Percentiles rank a stretch among this genome's conserved stretches.
Conservation (phyloP, 2,329 filamentous ascomycete genomes). For the Ophiosphaerella herpotricha region DNA sequence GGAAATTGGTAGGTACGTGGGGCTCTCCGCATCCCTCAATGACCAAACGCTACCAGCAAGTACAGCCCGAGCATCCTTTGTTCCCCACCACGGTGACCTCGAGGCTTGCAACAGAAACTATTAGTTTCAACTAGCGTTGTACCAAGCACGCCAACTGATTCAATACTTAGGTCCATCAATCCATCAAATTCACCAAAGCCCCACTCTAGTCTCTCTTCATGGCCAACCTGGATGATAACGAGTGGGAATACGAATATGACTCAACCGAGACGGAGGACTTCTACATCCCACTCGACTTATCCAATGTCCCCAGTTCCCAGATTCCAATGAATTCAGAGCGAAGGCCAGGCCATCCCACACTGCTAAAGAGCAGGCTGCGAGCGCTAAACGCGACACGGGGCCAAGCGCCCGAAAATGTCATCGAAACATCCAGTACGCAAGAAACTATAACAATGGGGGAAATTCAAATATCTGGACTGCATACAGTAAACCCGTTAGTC, state of each 20-base stretch:
- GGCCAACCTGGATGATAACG: slow-evolving; percentile 40
- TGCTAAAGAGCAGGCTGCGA: slow-evolving; percentile 36
- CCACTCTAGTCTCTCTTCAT: slow-evolving; percentile 12
- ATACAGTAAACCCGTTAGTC: slow-evolving; percentile 75
- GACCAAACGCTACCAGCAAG: no score
- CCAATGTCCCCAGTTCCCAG: slow-evolving; percentile 40
- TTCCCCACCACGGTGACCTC: no score
- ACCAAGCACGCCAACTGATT: no score
- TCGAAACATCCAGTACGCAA: slow-evolving; percentile 14
- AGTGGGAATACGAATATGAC: slow-evolving; percentile 68
- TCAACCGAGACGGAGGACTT: slow-evolving; percentile 60
- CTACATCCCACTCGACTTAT: slow-evolving; percentile 65
- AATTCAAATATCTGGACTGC: slow-evolving; percentile 83
- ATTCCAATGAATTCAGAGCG: slow-evolving; percentile 20
- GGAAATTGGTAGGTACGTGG: no score
- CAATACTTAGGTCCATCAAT: no score
- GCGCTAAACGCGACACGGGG: slow-evolving; percentile 31
- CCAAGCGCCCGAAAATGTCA: slow-evolving; percentile 12
- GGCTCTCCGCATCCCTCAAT: no score
- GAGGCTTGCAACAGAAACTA: no score
- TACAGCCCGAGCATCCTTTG: no score
- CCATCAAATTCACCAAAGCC: neutral
- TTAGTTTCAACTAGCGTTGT: no score
- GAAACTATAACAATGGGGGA: slow-evolving; percentile 34
- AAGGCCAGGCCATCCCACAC: slow-evolving; percentile 28